These are phyloP conservation scores for Apodospora peruviana DNA, from an alignment of 495 filamentous ascomycete genomes.

Conservation along the genomic window DNA sequence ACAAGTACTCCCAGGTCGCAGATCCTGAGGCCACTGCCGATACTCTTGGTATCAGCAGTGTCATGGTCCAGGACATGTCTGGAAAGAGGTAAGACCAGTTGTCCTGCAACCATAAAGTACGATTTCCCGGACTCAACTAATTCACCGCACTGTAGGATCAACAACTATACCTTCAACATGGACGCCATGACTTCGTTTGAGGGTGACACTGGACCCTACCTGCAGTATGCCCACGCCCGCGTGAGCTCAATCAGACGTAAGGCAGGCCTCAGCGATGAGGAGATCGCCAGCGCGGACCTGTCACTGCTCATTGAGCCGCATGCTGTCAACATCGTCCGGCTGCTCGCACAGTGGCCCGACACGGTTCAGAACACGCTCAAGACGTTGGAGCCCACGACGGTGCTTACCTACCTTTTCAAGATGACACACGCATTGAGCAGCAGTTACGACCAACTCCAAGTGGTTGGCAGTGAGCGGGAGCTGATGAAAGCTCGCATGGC, in stretches of 20 bases:
- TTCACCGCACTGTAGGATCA: constrained; percentile 37
- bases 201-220: constrained; percentile 64
- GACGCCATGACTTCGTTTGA: constrained; percentile 65
- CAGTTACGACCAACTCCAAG: constrained; percentile 75
- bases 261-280: constrained; percentile 44
- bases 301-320: constrained; percentile 54
- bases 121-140: not conserved
- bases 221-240: constrained; percentile 64
- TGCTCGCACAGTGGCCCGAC: constrained; percentile 61
- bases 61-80: constrained; percentile 63
- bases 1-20: constrained; percentile 56
- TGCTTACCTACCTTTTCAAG: constrained; percentile 80
- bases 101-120: not conserved
- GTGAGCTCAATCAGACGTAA: constrained; percentile 56
- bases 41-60: constrained; percentile 54
- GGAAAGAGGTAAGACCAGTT: constrained; percentile 48
- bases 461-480: constrained; percentile 67
- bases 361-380: constrained; percentile 57
- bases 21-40: constrained; percentile 50
- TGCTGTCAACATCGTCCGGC: constrained; percentile 54
- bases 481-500: constrained; percentile 74
- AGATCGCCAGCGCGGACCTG: constrained; percentile 52
- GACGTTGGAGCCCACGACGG: constrained; percentile 59
- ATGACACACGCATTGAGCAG: constrained; percentile 82
- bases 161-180: constrained; percentile 60